Evolutionary conservation across 257 asterid genomes (phyloP), one percentile per base, ranked within the genome.

Genomic region (Verbascum thapsus): DNA sequence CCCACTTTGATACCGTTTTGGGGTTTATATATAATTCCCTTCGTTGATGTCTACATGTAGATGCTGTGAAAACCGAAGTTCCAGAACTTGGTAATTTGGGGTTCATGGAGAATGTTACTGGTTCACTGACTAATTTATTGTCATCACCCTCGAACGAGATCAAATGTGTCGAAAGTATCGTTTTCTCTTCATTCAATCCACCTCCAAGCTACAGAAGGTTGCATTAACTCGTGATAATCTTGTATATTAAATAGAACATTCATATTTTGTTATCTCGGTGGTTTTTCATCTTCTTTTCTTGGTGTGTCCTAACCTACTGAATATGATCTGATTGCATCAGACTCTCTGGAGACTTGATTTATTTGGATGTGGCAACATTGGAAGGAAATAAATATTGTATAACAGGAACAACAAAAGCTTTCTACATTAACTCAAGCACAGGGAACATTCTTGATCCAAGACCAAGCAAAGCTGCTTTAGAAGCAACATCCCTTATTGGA

Each of bases 141-240:
- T 76, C 85, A 57, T 74, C 91, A 23, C 87, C 90, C 35, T 76
- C 95, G 65, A 84, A 85, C 67, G 97, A 90, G 79, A 83, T 85
- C 62, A 89, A 66, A 59, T 87, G 95, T 66, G 83, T 84, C 60
- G 96, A 85, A 68, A 84, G 88, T 79, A 78, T 90, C 58, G 87
- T 90, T 66, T 90, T 84, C 81, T 94, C 99, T 65, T 84, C 98
- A 53, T 87, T 94, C 66, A 94, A 94, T 74, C 98, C 92, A 70
- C 97, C 99, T 64, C 99, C 99, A 52, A 78, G 91, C 87, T 75
- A 82, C 79, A 80, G 99, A 85, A 94, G 99, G 99, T 94, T 67
- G 78, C 63, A 26, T 19, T 43, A 47, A 54, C 38, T 59, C 55
- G 17, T 10, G 30, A 52, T 38, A 35, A 45, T 62, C 11, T 34